Base-by-base conservation (phyloP, 345 rosid species). In the Isatis tinctoria region DNA sequence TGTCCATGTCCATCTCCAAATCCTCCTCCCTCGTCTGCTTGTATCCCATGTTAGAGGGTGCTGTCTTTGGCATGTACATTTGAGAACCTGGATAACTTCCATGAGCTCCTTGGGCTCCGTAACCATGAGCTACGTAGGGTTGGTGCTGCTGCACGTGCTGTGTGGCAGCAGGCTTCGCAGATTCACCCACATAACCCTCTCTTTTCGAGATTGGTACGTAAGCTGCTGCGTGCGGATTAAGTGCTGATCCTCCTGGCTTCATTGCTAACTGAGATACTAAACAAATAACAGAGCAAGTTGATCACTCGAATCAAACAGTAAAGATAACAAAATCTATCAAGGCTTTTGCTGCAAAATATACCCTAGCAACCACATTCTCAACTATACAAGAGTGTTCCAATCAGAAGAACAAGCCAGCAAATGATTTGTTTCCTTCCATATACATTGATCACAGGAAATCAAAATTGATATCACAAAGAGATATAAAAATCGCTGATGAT, bases 181-280 rank as follows among this genome's bases (percentile, higher is more conserved):
- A 78, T 44, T 76, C 70, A 74, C 39, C 45, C 49, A 57, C 60
- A 44, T 27, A 24, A 74, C 60, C 53, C 39, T 60, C 87, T 78
- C 96, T 86, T 82, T 83, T 88, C 4, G 89, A 79, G 44, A 94
- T 78, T 1, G 98, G 98, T 47, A 85, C 66, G 49, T 91, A 94
- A 7, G 95, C 80, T 32, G 87, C 85, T 16, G 97, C 98, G 63
- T 88, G 64, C 0, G 97, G 97, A 63, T 94, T 94, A 86, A 94
- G 71, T 4, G 90, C 27, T 53, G 96, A 91, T 56, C 70, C 73
- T 70, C 87, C 84, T 2, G 83, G 80, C 83, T 83, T 88, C 98
- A 91, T 91, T 35, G 74, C 61, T 54, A 36, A 51, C 49, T 9
- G 69, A 17, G 61, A 54, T 60, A 61, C 82, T 77, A 37, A 60